Base-by-base conservation (phyloP, 805 yeast genomes). In the Wickerhamomyces strasburgensis region DNA sequence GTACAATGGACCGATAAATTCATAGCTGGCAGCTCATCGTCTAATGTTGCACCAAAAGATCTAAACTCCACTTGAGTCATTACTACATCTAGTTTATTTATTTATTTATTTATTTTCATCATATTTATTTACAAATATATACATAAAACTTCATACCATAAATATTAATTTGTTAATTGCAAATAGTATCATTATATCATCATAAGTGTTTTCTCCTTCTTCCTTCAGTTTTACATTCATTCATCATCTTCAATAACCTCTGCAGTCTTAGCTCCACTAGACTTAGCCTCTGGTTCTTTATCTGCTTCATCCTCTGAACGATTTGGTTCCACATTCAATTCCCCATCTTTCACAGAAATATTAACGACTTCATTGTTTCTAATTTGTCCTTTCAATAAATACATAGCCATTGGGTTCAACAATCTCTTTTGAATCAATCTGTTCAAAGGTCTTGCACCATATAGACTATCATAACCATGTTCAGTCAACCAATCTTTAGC, bases 401-500 rank as follows among this genome's bases (percentile, higher is more conserved):
- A 65, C 52, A 75, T 70, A 3, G 98, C 95, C 75, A 93, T 72
- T 17, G 97, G 95, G 57, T 89, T 89, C 60, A 93, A 68, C n/a
- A 93, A 57, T 44, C 72, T 64, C 65, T 82, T 85, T 58, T 88
- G 95, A 42, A 90, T 78, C 35, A 88, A 72, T 52, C 98, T 75
- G 67, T 93, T 90, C 59, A 93, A 71, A 9, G 98, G 98, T 56
- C 98, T 76, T 0, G 98, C 98, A 49, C 98, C 98, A 55, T 90
- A 93, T 29, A 80, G 61, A 23, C 86, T 84, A 55, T 90, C 97
- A 58, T 90, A 93, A 3, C 98, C 98, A 47, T 83, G 69, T 19
- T 81, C 78, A 4, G 90, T 79, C 27, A 93, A 67, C 82, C 93
- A 80, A 11, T 70, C 73, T 57, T 83, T 86, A 4, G 90, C 94